These are phyloP conservation scores for Diaporthe caulivora DNA, from an alignment of 2,329 filamentous ascomycete species.

Conservation along the genomic window DNA sequence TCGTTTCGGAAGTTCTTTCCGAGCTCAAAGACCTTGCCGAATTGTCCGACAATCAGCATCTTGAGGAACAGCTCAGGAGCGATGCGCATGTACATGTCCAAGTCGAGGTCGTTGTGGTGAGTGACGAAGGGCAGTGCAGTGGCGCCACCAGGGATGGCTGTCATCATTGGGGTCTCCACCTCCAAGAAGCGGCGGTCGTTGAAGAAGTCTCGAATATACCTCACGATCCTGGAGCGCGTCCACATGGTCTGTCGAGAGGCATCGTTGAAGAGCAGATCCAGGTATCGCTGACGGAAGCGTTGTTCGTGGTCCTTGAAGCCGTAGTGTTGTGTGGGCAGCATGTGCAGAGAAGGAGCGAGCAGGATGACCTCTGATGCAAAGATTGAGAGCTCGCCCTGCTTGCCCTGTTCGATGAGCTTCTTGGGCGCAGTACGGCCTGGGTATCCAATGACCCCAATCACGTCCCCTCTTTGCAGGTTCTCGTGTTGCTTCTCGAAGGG, in stretches of 20 bases:
- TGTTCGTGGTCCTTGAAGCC: conserved; percentile 97
- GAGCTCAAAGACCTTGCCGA: conserved; percentile 95
- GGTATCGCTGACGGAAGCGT: conserved; percentile 91
- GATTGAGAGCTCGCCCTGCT: conserved; percentile 92
- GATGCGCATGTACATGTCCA: conserved; percentile 94
- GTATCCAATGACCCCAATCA: conserved; percentile 88
- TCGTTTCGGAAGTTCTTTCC: conserved; percentile 97
- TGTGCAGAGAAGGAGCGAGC: conserved; percentile 90
- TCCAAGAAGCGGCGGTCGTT: conserved; percentile 90
- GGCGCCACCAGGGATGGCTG: conserved; percentile 93
- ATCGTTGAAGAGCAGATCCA: conserved; percentile 98
- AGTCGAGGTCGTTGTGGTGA: conserved; percentile 94
- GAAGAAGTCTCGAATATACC: conserved; percentile 90
- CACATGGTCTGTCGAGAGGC: conserved; percentile 85
- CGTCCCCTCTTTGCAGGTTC: conserved; percentile 88
- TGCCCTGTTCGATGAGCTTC: conserved; percentile 82
- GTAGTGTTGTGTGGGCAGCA: conserved; percentile 90
- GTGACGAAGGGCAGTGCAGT: conserved; percentile 96
- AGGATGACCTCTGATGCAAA: conserved; percentile 89
- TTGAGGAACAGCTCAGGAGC: conserved; percentile 97
- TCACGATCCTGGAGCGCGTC: conserved; percentile 87
- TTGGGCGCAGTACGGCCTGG: conserved; percentile 90
- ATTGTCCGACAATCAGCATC: conserved; percentile 92
- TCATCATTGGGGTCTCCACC: conserved; percentile 98
- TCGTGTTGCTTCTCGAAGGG: conserved; percentile 91